These are phyloP conservation scores for Fistulinella cinereoalba DNA, from an alignment of 1,284 basidiomycete species.

Conservation along the genomic window DNA sequence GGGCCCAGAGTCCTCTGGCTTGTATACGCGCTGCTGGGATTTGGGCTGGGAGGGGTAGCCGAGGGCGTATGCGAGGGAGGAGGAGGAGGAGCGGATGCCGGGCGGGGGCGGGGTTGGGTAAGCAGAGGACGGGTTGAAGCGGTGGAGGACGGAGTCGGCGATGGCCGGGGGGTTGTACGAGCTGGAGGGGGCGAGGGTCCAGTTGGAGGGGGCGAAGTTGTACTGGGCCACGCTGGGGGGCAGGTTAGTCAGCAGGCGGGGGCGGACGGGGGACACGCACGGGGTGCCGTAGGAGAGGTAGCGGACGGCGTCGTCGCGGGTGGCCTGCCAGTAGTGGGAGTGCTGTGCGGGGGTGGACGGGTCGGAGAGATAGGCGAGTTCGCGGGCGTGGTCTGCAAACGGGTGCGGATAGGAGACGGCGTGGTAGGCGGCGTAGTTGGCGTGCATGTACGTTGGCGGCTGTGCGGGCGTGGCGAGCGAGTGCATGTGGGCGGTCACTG, in stretches of 20 bases:
- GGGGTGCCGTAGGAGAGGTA: conserved; percentile 30
- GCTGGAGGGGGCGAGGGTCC: conserved; percentile 37
- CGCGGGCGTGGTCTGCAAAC: conserved; percentile 32
- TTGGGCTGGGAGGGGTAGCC: conserved; percentile 42
- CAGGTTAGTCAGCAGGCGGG: conserved; percentile 5
- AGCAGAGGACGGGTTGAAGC: conserved; percentile 51
- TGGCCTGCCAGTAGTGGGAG: conserved; percentile 31
- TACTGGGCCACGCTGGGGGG: conserved; percentile 33
- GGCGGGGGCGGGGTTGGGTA: conserved; percentile 71
- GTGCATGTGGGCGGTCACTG: conserved; percentile 64
- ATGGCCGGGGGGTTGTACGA: conserved; percentile 46
- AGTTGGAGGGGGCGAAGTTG: conserved; percentile 39
- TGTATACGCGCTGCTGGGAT: conserved; percentile 37
- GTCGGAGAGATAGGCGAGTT: conserved; percentile 33
- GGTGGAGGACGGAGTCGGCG: conserved; percentile 61
- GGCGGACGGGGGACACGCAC: conserved; percentile 16
- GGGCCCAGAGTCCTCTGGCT: conserved; percentile 54
- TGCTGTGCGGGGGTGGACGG: conserved; percentile 28
- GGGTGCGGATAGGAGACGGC: conserved; percentile 39
- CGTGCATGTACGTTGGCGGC: conserved; percentile 60
- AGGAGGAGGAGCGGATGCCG: conserved; percentile 58
- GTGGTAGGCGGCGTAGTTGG: conserved; percentile 47
- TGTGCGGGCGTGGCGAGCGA: conserved; percentile 53
- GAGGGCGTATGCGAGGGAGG: conserved; percentile 70
- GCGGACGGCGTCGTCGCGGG: conserved; percentile 32